These are phyloP conservation scores for Russula vinacea DNA, from an alignment of 768 basidiomycete species.

Conservation along the genomic window DNA sequence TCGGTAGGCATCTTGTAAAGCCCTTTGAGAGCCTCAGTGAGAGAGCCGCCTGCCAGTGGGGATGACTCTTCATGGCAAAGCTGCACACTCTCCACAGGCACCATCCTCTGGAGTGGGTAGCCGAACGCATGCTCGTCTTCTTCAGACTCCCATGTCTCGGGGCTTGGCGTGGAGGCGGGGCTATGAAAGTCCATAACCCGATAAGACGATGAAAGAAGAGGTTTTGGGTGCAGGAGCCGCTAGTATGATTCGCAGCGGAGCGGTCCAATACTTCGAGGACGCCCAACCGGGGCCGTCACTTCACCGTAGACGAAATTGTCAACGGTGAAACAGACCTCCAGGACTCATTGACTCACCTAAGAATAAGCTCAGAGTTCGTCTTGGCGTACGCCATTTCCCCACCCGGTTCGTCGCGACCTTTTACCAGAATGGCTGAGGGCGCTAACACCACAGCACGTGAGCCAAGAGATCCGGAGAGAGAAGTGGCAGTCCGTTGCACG, in stretches of 20 bases:
- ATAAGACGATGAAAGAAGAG: not conserved
- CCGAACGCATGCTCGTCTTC: conserved; percentile 20
- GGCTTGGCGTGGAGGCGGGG: not conserved
- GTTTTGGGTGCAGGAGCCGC: not conserved
- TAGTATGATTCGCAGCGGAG: too few relatives aligned
- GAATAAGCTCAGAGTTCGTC: not conserved
- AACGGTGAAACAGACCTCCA: not conserved
- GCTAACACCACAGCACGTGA: not conserved
- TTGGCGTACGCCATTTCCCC: conserved; percentile 5
- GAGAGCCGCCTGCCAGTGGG: not conserved
- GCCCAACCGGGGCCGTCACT: not conserved
- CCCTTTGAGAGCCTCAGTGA: not conserved
- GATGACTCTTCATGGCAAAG: not conserved
- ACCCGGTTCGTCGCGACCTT: not conserved
- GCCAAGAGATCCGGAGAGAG: not conserved
- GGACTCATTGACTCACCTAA: not conserved
- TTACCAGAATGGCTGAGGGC: not conserved
- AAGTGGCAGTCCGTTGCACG: too few relatives aligned
- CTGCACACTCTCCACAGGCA: conserved; percentile 16
- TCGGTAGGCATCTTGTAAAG: conserved; percentile 22
- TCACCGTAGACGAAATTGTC: not conserved
- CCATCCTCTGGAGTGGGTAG: conserved; percentile 28
- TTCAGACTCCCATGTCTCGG: not conserved
- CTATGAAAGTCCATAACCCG: conserved; percentile 8
- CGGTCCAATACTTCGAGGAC: not conserved